Evolutionary conservation across 2,329 filamentous ascomycete genomes (phyloP).

Genomic region (Fusarium nanum): DNA sequence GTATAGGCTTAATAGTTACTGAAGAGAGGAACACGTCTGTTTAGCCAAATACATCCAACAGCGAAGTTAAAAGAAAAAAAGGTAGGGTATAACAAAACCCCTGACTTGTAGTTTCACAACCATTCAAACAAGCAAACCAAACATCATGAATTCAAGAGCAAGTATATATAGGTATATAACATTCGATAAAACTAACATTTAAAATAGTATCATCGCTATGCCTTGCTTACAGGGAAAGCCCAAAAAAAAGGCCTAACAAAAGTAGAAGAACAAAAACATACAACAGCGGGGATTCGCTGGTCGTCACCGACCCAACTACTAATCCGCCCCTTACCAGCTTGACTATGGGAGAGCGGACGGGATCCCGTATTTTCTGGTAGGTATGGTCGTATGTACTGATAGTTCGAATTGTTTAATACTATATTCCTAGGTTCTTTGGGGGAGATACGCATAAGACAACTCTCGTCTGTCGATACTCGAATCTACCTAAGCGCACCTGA

Average conservation of each 20-base stretch:
- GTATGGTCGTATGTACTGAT: conserved; percentile 1
- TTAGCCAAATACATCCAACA: no score
- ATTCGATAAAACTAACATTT: neutral
- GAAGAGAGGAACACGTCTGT: no score
- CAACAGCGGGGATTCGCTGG: conserved; percentile 10
- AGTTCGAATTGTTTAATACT: neutral
- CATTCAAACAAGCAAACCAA: no score
- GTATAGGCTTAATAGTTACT: no score
- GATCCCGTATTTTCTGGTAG: conserved; percentile 6
- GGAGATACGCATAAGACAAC: neutral
- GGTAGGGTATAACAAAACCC: no score
- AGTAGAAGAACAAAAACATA: neutral
- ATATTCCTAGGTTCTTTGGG: neutral
- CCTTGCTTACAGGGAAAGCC: neutral
- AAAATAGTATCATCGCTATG: neutral
- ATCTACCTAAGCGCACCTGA: neutral
- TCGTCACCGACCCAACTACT: conserved; percentile 12
- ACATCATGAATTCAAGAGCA: no score
- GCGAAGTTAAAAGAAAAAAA: no score
- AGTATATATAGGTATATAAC: no score
- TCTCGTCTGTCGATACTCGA: neutral
- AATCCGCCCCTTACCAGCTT: conserved; percentile 7
- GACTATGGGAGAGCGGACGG: conserved; percentile 10
- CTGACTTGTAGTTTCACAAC: no score
- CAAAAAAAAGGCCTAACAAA: no score